phyloP scores from a whole-genome alignment of 257 asterid species.

The Rauvolfia tetraphylla region DNA sequence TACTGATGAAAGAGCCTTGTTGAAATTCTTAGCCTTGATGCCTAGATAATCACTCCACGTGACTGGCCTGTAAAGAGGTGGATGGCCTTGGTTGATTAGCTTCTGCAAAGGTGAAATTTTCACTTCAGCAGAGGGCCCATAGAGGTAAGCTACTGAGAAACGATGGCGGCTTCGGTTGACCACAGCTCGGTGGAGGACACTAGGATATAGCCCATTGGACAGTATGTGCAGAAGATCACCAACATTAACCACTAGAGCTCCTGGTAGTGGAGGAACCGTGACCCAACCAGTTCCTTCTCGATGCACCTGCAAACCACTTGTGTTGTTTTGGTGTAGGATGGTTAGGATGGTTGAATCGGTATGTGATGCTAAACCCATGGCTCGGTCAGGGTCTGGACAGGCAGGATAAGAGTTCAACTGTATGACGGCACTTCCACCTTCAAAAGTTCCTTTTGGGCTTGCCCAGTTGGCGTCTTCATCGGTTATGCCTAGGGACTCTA shows the following conservation, averaged over 20 bases:
- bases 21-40: conserved; percentile 71
- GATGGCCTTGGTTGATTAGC: conserved; percentile 48
- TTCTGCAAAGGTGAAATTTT: conserved; percentile 55
- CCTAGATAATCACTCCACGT: conserved; percentile 84
- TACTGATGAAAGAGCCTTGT: conserved; percentile 69
- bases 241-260: conserved; percentile 63
- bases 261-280: conserved; percentile 59
- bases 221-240: conserved; percentile 87
- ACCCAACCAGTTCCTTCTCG: conserved; percentile 59
- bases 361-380: conserved; percentile 95
- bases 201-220: conserved; percentile 71
- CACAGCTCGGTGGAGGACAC: conserved; percentile 78
- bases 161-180: conserved; percentile 69
- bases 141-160: conserved; percentile 63
- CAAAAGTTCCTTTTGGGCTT: conserved; percentile 18
- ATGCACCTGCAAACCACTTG: conserved; percentile 73
- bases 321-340: conserved; percentile 80
- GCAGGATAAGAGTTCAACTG: conserved; percentile 87
- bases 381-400: conserved; percentile 92
- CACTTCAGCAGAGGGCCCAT: conserved; percentile 65
- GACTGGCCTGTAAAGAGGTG: conserved; percentile 60
- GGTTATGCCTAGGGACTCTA: conserved; percentile 59
- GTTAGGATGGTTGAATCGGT: conserved; percentile 90
- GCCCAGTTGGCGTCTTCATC: conserved; percentile 67
- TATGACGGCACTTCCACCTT: conserved; percentile 52